Base-by-base conservation (phyloP, 208 protist species). In the Acanthamoeba lenticulata region DNA sequence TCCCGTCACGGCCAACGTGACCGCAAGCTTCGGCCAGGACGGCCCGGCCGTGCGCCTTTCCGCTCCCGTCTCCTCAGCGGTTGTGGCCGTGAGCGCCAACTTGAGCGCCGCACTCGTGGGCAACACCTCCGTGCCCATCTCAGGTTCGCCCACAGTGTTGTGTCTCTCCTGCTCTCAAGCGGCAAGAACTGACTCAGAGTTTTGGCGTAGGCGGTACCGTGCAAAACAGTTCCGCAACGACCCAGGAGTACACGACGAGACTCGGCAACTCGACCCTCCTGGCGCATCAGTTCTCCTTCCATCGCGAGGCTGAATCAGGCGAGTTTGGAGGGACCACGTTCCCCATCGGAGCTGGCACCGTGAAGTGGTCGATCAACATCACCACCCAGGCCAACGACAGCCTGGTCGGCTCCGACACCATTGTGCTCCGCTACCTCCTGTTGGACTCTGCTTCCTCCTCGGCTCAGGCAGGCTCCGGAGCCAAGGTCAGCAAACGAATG, bases 291-390 rank as follows among this genome's bases (percentile, higher is more conserved):
- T 79, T 32, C 67, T 32, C 67, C 4, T 79, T 79, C 67, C 38
- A 79, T 24, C 4, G 7, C 38, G 36, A 4, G 17, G 17, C 7
- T 7, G 11, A 3, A n/a, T 15, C n/a, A 42, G 67, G 15, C 36
- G 38, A 79, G 36, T 79, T 79, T 24, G 67, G 6, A 45, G 67
- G 67, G 34, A 38, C 27, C 34, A 36, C 29, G 15, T 79, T 79
- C 38, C 7, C 67, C 29, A 79, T 79, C 32, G 27, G 27, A 9
- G 15, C 67, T 9, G 27, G 67, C 38, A 32, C 67, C 6, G 15
- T 79, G 15, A 79, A 79, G 32, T 79, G 67, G 67, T 79, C 67
- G 6, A 44, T 79, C 67, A 79, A 44, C 38, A 9, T 79, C 67
- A 79, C n/a, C n/a, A n/a, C 67, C 34, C 9, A 21, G 15, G 57